A percentile compares a stretch with the other conserved stretches of the same genome.
These are phyloP conservation scores for Collybiopsis luxurians DNA, from an alignment of 768 basidiomycete species.

Conservation along the genomic window DNA sequence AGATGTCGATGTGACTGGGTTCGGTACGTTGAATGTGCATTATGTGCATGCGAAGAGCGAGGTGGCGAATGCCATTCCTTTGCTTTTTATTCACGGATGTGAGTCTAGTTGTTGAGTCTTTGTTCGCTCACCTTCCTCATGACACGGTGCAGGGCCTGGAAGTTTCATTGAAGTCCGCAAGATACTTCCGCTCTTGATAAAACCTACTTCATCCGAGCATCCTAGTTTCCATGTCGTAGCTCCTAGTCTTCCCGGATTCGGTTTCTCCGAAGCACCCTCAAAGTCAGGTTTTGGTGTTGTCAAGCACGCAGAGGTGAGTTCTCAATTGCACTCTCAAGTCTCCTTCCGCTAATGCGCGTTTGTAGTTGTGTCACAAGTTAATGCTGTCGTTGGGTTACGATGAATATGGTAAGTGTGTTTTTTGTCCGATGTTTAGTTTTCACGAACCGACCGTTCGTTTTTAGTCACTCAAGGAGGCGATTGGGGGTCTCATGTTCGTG, in stretches of 20 bases:
- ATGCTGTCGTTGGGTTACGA: conserved; percentile 31
- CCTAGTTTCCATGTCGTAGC: conserved; percentile 48
- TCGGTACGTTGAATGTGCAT: conserved; percentile 23
- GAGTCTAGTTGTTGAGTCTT: neutral
- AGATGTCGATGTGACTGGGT: neutral
- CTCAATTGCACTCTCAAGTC: neutral
- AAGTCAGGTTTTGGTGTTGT: conserved; percentile 34
- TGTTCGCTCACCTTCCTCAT: neutral
- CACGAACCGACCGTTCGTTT: neutral
- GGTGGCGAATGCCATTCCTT: conserved; percentile 11
- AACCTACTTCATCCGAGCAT: conserved; percentile 19
- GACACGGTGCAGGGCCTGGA: conserved; percentile 38
- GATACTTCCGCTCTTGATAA: conserved; percentile 36
- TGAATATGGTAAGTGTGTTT: conserved; percentile 24
- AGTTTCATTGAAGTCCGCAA: conserved; percentile 38
- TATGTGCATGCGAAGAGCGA: conserved; percentile 29
- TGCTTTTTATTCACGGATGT: conserved; percentile 8
- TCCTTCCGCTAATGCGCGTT: neutral
- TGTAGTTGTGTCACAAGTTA: conserved; percentile 23
- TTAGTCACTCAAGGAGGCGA: conserved; percentile 33
- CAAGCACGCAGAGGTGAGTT: conserved; percentile 35
- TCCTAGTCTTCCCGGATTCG: conserved; percentile 42
- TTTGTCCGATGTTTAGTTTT: neutral
- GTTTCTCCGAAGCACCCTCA: conserved; percentile 40
- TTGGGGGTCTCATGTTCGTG: conserved; percentile 24